A percentile compares a stretch with the other conserved stretches of the same genome.
These are phyloP conservation scores for Cryptosporidium baileyi DNA, from an alignment of 169 alveolate genomes.

Conservation along the genomic window DNA sequence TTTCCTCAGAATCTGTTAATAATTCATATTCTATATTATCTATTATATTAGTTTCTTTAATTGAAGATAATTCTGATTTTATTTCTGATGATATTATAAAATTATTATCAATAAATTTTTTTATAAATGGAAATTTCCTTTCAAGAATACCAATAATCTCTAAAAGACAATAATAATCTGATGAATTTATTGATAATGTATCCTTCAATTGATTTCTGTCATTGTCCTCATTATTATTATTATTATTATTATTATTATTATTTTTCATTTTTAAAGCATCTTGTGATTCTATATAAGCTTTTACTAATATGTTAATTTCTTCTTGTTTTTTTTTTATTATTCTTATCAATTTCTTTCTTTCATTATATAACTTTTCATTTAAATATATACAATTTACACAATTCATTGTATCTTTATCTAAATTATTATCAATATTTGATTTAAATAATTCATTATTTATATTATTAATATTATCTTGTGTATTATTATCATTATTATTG, in stretches of 20 bases:
- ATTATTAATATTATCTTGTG: neutral
- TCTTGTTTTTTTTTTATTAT: constrained; percentile 34
- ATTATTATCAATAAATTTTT: constrained; percentile 24
- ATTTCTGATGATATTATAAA: neutral
- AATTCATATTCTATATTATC: neutral
- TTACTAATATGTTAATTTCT: constrained; percentile 15
- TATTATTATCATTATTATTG: neutral
- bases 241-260: neutral
- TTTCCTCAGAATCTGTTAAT: neutral
- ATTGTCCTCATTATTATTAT: neutral
- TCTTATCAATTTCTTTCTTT: neutral
- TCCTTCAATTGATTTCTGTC: neutral
- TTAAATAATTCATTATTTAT: neutral
- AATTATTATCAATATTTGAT: neutral
- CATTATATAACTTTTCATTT: constrained; percentile 17
- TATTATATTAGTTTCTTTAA: neutral
- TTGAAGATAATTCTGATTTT: constrained; percentile 12
- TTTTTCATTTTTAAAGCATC: neutral
- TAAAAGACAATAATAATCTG: neutral
- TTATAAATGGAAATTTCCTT: constrained; percentile 22
- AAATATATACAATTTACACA: constrained; percentile 50
- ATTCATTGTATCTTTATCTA: neutral
- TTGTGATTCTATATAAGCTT: constrained; percentile 28
- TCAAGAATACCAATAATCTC: constrained; percentile 35
- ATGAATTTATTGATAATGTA: no score